phyloP scores from a whole-genome alignment of 2,329 filamentous ascomycete species.

The Fusarium veterinarium region DNA sequence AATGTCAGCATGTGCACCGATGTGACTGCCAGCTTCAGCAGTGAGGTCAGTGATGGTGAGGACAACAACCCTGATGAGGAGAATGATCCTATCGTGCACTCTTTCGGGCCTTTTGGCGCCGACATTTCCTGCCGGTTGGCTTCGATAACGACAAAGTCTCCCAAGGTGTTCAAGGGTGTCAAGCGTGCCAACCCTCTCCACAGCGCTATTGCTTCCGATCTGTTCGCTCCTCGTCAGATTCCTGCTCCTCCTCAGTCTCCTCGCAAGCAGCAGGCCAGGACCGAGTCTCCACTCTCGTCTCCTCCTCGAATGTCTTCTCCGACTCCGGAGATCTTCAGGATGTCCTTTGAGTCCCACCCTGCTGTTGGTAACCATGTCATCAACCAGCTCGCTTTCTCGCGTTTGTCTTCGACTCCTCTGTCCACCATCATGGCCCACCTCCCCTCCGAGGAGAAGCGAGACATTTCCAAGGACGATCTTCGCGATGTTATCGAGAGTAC shows the following conservation, averaged over 20 bases:
- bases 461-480: conserved; percentile 72
- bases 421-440: conserved; percentile 91
- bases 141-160: conserved; percentile 78
- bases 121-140: conserved; percentile 86
- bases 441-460: conserved; percentile 71
- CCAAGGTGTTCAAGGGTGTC: conserved; percentile 55
- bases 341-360: conserved; percentile 52
- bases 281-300: conserved; percentile 45
- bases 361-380: conserved; percentile 83
- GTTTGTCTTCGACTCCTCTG: conserved; percentile 89
- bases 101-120: conserved; percentile 89
- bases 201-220: conserved; percentile 40
- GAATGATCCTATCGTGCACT: conserved; percentile 92
- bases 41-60: conserved; percentile 65
- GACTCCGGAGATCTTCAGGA: conserved; percentile 35
- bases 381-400: conserved; percentile 95
- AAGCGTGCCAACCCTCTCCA: conserved; percentile 38
- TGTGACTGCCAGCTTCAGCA: conserved; percentile 64
- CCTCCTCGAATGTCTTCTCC: conserved; percentile 39
- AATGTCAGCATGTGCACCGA: conserved; percentile 63
- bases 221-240: conserved; percentile 39
- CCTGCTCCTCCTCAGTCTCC: conserved; percentile 42
- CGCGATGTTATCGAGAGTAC: conserved; percentile 78
- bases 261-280: conserved; percentile 34
- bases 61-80: conserved; percentile 88